Evolutionary conservation across 2,329 filamentous ascomycete genomes (phyloP).

Genomic region (Alternaria solani): DNA sequence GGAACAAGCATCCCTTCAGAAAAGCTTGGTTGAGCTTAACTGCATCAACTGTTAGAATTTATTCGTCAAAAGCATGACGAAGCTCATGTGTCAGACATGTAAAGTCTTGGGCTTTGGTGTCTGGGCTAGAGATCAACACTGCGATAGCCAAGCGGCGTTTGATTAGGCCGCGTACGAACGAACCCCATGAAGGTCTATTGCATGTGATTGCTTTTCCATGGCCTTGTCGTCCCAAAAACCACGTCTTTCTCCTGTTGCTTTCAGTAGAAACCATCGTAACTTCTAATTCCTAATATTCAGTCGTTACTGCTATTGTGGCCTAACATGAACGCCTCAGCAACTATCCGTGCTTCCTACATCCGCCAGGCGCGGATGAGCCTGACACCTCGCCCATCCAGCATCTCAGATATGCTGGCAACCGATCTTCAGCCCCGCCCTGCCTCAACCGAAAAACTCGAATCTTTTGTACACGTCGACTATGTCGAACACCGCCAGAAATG

Average conservation of each 20-base stretch:
- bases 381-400: constrained; percentile 10
- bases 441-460: constrained; percentile 25
- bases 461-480: constrained; percentile 31
- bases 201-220: background rate
- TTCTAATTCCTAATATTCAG: constrained; percentile 5
- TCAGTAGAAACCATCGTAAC: constrained; percentile 15
- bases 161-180: background rate
- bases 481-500: constrained; percentile 33
- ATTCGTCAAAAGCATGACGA: constrained; percentile 10
- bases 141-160: constrained; percentile 1
- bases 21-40: constrained; percentile 28
- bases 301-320: background rate
- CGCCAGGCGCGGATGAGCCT: constrained; percentile 33
- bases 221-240: background rate
- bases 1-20: constrained; percentile 16
- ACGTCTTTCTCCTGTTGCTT: background rate
- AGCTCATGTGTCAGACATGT: constrained; percentile 26
- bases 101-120: constrained; percentile 16
- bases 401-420: constrained; percentile 1
- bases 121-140: constrained; percentile 6
- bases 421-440: constrained; percentile 28
- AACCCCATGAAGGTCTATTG: background rate
- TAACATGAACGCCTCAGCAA: constrained; percentile 43
- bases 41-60: background rate
- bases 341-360: constrained; percentile 38